These are phyloP conservation scores for Alternaria dauci DNA, from an alignment of 2,329 filamentous ascomycete species.

Conservation along the genomic window DNA sequence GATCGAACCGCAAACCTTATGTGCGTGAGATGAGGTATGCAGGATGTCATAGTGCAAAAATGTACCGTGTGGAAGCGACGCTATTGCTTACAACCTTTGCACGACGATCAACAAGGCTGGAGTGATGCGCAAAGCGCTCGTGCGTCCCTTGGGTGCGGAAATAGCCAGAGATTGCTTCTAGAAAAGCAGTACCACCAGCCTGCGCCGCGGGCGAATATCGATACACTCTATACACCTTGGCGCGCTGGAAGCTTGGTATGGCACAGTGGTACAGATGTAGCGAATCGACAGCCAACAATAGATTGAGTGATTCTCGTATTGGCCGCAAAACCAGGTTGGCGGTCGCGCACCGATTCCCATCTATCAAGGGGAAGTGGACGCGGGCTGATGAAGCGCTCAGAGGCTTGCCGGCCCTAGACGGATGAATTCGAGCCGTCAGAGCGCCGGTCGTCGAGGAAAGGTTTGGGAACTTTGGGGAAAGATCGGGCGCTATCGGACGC, in stretches of 20 bases:
- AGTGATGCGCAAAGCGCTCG: background rate
- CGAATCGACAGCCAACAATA: background rate
- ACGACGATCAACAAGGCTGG: background rate
- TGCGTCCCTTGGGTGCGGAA: background rate
- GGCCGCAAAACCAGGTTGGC: background rate
- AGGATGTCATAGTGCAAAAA: background rate
- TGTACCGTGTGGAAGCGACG: background rate
- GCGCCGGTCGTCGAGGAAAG: constrained; percentile 21
- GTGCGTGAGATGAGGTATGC: background rate
- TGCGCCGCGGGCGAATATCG: background rate
- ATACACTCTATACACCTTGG: constrained; percentile 5
- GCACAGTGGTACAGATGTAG: background rate
- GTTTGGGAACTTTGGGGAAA: constrained; percentile 20
- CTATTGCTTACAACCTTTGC: background rate
- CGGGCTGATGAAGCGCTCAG: background rate
- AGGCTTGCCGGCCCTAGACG: constrained; percentile 2
- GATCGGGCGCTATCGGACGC: constrained; percentile 35
- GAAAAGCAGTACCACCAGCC: background rate
- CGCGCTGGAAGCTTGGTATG: constrained; percentile 1
- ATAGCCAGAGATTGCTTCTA: background rate
- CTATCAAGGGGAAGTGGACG: background rate
- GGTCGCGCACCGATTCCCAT: background rate
- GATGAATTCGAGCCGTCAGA: constrained; percentile 10
- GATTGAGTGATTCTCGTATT: background rate
- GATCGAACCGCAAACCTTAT: background rate